These are phyloP conservation scores for Maudiozyma pseudohumilis DNA, from an alignment of 805 yeast species.

Conservation along the genomic window DNA sequence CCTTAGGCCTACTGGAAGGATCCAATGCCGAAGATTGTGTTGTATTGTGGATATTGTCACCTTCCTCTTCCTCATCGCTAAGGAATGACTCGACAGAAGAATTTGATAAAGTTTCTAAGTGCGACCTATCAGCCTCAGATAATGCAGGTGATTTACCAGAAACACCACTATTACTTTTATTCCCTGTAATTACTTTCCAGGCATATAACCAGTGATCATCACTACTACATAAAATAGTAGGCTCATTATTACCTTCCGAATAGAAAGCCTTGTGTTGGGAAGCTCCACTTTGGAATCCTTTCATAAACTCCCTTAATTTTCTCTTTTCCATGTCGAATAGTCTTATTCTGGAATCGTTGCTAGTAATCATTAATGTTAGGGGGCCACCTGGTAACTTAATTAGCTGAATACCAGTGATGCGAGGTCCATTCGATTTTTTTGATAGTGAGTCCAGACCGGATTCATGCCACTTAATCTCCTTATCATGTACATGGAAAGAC, in stretches of 20 bases:
- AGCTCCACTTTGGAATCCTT: constrained; percentile 61
- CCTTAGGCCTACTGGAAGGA: no score
- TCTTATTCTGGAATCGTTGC: constrained; percentile 74
- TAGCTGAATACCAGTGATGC: constrained; percentile 70
- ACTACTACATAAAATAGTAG: constrained; percentile 62
- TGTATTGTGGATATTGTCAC: not conserved
- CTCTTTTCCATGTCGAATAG: constrained; percentile 46
- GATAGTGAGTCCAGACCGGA: not conserved
- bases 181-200: constrained; percentile 46
- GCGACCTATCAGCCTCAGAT: not conserved
- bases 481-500: constrained; percentile 39
- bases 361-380: constrained; percentile 48
- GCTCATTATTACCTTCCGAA: constrained; percentile 7
- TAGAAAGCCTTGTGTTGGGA: constrained; percentile 58
- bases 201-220: constrained; percentile 83
- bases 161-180: constrained; percentile 5
- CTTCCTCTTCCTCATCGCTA: not conserved
- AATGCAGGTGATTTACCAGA: not conserved
- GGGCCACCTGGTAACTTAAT: constrained; percentile 15
- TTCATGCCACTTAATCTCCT: constrained; percentile 14
- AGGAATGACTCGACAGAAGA: not conserved
- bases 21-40: not conserved
- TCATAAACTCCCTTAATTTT: constrained; percentile 53
- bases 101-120: not conserved
- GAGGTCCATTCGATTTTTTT: constrained; percentile 32